phyloP scores from a whole-genome alignment of 495 filamentous ascomycete genomes.

The Neurospora sp. region DNA sequence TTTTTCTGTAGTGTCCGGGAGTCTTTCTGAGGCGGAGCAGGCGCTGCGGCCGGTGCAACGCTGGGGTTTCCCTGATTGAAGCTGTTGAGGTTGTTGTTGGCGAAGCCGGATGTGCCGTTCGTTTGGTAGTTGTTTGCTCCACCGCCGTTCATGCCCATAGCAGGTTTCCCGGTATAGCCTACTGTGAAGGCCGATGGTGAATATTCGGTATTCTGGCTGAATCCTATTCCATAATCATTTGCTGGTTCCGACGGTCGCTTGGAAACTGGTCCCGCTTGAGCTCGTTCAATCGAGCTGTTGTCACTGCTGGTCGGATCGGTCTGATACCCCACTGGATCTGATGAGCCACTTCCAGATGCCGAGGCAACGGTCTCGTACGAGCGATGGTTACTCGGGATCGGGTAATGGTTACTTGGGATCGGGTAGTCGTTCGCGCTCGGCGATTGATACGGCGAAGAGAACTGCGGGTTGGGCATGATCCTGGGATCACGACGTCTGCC shows the following conservation, averaged over 20 bases:
- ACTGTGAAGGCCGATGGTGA: constrained; percentile 28
- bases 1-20: constrained; percentile 22
- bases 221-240: constrained; percentile 40
- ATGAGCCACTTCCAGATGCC: constrained; percentile 57
- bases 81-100: neutral
- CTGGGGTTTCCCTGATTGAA: neutral
- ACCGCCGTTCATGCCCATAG: neutral
- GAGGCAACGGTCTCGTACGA: constrained; percentile 77
- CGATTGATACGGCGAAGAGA: constrained; percentile 18
- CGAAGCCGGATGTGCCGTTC: constrained; percentile 5
- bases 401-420: constrained; percentile 61
- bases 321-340: constrained; percentile 64
- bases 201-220: constrained; percentile 25
- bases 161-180: constrained; percentile 5
- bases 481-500: constrained; percentile 38
- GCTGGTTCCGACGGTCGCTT: constrained; percentile 34
- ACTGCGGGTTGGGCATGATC: constrained; percentile 34
- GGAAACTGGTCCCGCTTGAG: constrained; percentile 40
- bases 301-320: constrained; percentile 81
- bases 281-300: constrained; percentile 78
- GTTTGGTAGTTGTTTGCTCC: constrained; percentile 4
- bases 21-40: constrained; percentile 31
- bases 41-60: constrained; percentile 15
- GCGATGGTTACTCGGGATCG: constrained; percentile 58
- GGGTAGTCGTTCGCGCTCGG: constrained; percentile 48